A percentile compares a stretch with the other conserved stretches of the same genome.
phyloP scores from a whole-genome alignment of 2,329 filamentous ascomycete genomes.

The Parastagonospora nodorum region DNA sequence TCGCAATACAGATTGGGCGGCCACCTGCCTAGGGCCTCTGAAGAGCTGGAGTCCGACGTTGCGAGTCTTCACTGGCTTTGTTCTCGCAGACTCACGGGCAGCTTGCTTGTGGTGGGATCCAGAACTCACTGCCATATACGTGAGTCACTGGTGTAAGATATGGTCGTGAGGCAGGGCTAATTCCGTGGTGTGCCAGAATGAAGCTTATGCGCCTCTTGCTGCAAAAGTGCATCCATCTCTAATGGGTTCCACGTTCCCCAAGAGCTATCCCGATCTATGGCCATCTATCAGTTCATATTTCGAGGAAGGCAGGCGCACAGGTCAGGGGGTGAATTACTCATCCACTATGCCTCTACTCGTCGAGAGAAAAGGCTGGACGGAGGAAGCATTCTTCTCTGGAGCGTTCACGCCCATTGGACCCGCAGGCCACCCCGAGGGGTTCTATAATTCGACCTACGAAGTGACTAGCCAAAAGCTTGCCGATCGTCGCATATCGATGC shows the following conservation, averaged over 20 bases:
- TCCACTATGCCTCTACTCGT: conserved; percentile 27
- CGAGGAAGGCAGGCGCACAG: conserved; percentile 27
- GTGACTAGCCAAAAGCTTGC: conserved; percentile 38
- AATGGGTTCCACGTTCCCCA: conserved; percentile 36
- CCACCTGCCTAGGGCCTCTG: conserved; percentile 32
- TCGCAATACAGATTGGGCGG: conserved; percentile 32
- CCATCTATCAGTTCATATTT: conserved; percentile 27
- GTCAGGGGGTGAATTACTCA: conserved; percentile 31
- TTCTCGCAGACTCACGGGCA: conserved; percentile 39
- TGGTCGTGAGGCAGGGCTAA: too few species aligned
- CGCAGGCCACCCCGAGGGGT: conserved; percentile 33
- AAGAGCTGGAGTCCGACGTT: conserved; percentile 32
- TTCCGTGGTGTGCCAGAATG: conserved; percentile 17
- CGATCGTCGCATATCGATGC: conserved; percentile 38
- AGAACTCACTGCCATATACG: conserved; percentile 37
- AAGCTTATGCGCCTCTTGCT: conserved; percentile 34
- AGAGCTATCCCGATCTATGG: conserved; percentile 39
- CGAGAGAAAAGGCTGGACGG: conserved; percentile 35
- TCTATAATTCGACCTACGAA: conserved; percentile 40
- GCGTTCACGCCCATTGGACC: conserved; percentile 39
- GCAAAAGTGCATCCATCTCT: conserved; percentile 34
- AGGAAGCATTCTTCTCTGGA: conserved; percentile 41
- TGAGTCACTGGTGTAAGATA: too few species aligned
- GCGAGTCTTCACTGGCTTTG: conserved; percentile 34
- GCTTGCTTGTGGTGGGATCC: conserved; percentile 43